A percentile compares a stretch with the other conserved stretches of the same genome.
phyloP scores from a whole-genome alignment of 164 flowering plant species.

The Liriodendron chinense region DNA sequence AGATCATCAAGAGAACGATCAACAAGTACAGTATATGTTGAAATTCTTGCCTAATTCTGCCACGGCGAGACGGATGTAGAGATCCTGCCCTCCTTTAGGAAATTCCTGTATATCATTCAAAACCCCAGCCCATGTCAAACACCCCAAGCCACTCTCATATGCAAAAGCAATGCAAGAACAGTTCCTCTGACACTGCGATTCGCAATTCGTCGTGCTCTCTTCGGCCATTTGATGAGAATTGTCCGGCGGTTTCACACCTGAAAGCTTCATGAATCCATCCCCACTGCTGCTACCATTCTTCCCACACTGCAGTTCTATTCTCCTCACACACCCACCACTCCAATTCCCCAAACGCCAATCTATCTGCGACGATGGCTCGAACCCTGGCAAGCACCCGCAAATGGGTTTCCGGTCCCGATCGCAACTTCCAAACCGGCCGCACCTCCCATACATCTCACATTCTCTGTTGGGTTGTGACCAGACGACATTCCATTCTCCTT shows the following conservation, averaged over 20 bases:
- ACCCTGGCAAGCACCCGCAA: slow-evolving; percentile 15
- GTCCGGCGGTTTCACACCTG: not conserved
- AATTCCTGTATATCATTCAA: slow-evolving; percentile 12
- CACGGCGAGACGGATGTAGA: not conserved
- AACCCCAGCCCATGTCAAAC: slow-evolving; percentile 6
- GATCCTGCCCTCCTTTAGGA: not conserved
- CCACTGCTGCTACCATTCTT: not conserved
- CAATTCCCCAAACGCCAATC: slow-evolving; percentile 14
- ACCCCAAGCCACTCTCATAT: not conserved
- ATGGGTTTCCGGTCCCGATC: not conserved
- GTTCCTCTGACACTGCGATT: not conserved
- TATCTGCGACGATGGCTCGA: not conserved
- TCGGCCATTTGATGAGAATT: not conserved
- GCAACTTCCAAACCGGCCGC: not conserved
- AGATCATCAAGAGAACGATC: too few relatives aligned
- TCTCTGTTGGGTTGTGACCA: not conserved
- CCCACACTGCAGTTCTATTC: slow-evolving; percentile 7
- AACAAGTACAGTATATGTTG: too few relatives aligned
- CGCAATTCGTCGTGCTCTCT: not conserved
- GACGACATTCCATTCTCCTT: not conserved
- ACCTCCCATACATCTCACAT: not conserved
- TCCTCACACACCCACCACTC: slow-evolving; percentile 16
- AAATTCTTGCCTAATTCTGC: not conserved
- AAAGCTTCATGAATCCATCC: slow-evolving; percentile 2
- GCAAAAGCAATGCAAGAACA: slow-evolving; percentile 8